phyloP scores from a whole-genome alignment of 2,329 filamentous ascomycete genomes.

The Ceratocystis huliohia region DNA sequence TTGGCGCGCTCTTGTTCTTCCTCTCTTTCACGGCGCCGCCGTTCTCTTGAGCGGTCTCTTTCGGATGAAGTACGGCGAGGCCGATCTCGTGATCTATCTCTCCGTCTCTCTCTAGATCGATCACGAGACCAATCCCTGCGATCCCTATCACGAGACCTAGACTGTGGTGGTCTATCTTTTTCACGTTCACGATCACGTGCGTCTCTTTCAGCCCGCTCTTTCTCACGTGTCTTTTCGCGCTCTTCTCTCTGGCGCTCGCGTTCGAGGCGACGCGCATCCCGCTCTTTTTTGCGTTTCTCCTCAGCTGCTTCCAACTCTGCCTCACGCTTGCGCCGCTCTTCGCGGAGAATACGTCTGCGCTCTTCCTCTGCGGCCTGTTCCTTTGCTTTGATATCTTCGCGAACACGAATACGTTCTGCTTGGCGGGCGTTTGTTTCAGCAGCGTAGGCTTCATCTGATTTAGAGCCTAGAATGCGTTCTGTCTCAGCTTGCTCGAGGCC shows the following conservation, averaged over 20 bases:
- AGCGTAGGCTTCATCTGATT: constrained; percentile 62
- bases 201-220: constrained; percentile 28
- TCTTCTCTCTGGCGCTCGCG: constrained; percentile 45
- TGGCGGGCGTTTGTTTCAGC: constrained; percentile 50
- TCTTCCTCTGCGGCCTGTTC: constrained; percentile 50
- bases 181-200: constrained; percentile 26
- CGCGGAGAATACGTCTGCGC: constrained; percentile 44
- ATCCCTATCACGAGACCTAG: constrained; percentile 9
- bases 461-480: constrained; percentile 52
- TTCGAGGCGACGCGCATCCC: constrained; percentile 38
- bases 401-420: constrained; percentile 47
- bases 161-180: constrained; percentile 21
- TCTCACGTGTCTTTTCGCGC: constrained; percentile 35
- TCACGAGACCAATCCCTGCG: constrained; percentile 11
- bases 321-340: constrained; percentile 42
- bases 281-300: constrained; percentile 37
- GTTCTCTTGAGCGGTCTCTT: constrained; percentile 24
- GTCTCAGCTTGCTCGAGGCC: constrained; percentile 55
- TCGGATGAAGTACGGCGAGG: constrained; percentile 18
- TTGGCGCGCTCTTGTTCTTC: constrained; percentile 35
- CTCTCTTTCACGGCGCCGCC: constrained; percentile 28
- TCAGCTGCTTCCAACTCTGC: constrained; percentile 39
- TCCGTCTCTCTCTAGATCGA: constrained; percentile 20
- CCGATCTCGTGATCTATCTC: constrained; percentile 21
- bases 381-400: constrained; percentile 46